Conservation (phyloP, 306 rosid genomes). For the Corylus heterophylla region DNA sequence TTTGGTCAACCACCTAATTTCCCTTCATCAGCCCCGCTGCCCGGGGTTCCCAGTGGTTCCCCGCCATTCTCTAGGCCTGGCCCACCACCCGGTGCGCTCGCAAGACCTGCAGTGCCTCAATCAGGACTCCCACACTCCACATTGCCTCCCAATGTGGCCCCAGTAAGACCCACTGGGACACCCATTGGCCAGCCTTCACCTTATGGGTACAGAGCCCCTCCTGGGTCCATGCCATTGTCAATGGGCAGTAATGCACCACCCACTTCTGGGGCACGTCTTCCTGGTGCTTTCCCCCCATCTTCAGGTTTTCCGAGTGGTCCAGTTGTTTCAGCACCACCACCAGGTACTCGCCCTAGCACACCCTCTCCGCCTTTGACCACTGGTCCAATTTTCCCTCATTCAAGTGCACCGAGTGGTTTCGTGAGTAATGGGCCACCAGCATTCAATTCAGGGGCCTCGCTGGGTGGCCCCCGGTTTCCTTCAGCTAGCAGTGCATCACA, state of each 20-base stretch:
- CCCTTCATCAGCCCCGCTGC: conserved; percentile 45
- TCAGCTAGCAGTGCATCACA: conserved; percentile 40
- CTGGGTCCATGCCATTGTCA: conserved; percentile 40
- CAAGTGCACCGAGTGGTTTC: conserved; percentile 46
- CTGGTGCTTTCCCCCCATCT: conserved; percentile 47
- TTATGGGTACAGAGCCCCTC: conserved; percentile 55
- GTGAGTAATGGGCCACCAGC: conserved; percentile 77
- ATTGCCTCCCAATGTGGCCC: conserved; percentile 38
- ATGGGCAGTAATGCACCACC: conserved; percentile 42
- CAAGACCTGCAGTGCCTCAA: conserved; percentile 52
- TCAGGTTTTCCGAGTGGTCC: conserved; percentile 41
- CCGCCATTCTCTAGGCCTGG: conserved; percentile 71
- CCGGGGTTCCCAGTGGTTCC: conserved; percentile 49
- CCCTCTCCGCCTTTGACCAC: conserved; percentile 46
- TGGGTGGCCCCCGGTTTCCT: conserved; percentile 66
- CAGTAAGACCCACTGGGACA: conserved; percentile 44
- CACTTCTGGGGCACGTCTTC: conserved; percentile 43
- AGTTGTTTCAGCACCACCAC: conserved; percentile 29
- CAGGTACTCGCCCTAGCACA: conserved; percentile 53
- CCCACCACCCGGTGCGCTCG: conserved; percentile 54
- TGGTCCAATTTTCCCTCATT: conserved; percentile 35
- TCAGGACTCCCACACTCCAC: conserved; percentile 51
- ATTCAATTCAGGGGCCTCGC: conserved; percentile 49
- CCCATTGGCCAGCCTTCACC: conserved; percentile 47
- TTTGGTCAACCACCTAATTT: conserved; percentile 68